Conservation (phyloP, 2,329 filamentous ascomycete species). For the Penicillium sp. region DNA sequence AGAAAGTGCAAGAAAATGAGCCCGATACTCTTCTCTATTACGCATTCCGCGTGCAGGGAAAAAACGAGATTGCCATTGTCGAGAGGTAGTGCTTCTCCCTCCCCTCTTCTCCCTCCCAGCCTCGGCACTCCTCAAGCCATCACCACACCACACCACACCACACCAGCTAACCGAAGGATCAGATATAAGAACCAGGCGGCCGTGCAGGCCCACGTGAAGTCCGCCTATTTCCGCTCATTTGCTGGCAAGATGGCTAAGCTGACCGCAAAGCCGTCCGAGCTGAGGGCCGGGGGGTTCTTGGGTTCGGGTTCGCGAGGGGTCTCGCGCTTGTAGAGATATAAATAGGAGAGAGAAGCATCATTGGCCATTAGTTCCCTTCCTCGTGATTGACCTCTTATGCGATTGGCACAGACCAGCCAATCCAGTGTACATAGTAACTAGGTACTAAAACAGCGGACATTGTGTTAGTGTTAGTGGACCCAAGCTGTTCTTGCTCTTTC, state of each 20-base stretch:
- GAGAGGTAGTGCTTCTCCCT: slow-evolving; percentile 30
- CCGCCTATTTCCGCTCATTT: slow-evolving; percentile 31
- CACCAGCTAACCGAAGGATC: not conserved
- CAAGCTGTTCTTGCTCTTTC: not conserved
- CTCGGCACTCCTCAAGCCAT: slow-evolving; percentile 17
- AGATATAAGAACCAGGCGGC: slow-evolving; percentile 35
- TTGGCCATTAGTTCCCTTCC: not conserved
- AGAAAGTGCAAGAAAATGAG: slow-evolving; percentile 37
- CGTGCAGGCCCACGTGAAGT: slow-evolving; percentile 27
- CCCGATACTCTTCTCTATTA: slow-evolving; percentile 39
- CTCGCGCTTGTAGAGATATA: slow-evolving; percentile 28
- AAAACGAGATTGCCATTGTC: slow-evolving; percentile 38
- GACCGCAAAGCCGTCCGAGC: slow-evolving; percentile 28
- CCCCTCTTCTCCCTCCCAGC: slow-evolving; percentile 1
- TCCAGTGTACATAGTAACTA: too few relatives aligned
- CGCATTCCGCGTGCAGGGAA: slow-evolving; percentile 29
- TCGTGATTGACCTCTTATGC: slow-evolving; percentile 24
- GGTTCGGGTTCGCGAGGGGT: slow-evolving; percentile 25
- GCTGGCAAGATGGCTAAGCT: slow-evolving; percentile 20
- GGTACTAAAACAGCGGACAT: too few relatives aligned
- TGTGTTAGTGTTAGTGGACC: too few relatives aligned
- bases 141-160: not conserved
- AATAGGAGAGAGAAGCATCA: slow-evolving; percentile 11
- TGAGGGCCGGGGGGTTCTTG: slow-evolving; percentile 28
- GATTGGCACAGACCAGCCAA: slow-evolving; percentile 22